phyloP scores from a whole-genome alignment of 2,329 filamentous ascomycete genomes.

The Cytospora mali region DNA sequence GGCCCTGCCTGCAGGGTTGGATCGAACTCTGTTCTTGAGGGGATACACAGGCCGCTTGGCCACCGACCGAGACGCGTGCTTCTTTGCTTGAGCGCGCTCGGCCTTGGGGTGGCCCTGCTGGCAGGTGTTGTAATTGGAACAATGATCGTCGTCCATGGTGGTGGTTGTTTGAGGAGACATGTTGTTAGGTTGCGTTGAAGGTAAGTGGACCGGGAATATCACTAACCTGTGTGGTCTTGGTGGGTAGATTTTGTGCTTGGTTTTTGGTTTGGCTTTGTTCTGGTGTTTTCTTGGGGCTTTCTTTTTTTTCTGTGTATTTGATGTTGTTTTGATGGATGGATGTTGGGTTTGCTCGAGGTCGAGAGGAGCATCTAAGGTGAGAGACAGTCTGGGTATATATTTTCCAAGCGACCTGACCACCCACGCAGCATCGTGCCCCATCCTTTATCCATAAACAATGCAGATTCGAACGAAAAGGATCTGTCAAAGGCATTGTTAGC shows the following conservation, averaged over 20 bases:
- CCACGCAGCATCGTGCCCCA: neutral
- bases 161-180: neutral
- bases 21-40: neutral
- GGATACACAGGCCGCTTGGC: neutral
- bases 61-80: neutral
- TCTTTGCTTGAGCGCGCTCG: neutral
- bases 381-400: neutral
- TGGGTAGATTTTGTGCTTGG: neutral
- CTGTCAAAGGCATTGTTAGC: neutral
- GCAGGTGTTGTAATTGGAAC: neutral
- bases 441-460: neutral
- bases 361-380: neutral
- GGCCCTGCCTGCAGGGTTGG: neutral
- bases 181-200: neutral
- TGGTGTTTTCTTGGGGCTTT: neutral
- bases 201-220: neutral
- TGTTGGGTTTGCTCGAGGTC: neutral
- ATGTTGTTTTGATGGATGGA: neutral
- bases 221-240: neutral
- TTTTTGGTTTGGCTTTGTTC: neutral
- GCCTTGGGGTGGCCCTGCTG: conserved; percentile 1
- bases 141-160: neutral
- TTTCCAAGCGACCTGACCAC: neutral
- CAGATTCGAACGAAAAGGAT: neutral
- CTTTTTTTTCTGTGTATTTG: neutral